Base-by-base conservation (phyloP, 768 basidiomycete species). In the Gymnopilus dilepis region DNA sequence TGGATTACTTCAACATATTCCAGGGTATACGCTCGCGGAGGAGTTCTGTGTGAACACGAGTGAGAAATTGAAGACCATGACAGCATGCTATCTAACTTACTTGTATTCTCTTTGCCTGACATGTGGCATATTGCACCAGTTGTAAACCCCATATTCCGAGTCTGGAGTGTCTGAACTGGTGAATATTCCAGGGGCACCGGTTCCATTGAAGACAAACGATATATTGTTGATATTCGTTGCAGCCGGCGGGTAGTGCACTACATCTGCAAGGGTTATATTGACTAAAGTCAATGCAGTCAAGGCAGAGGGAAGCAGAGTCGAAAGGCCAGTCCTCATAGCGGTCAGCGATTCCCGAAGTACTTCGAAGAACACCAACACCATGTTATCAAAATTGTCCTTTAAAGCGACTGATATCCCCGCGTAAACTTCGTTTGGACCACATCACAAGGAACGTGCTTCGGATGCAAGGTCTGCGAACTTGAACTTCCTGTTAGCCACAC, bases 51-150 rank as follows among this genome's bases (percentile, higher is more conserved):
- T 26, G 48, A 33, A 3, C 15, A 26, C 26, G 13, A 21, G 54
- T n/a, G 3, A 51, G 31, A 7, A 30, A n/a, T 22, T 26, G 43
- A 22, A 22, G 21, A 30, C 24, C 22, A 38, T 21, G 28, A 40
- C 24, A 22, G 47, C 30, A 37, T 37, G 15, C 15, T 15, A 37
- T 9, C 15, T 15, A 15, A 69, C 77, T 13, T 48, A 82, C 83
- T 74, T 76, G 70, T 84, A 84, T 66, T 82, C 82, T 58, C 63
- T 70, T 24, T 56, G 50, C 56, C 82, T 71, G 0, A 81, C 81
- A 72, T 84, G 83, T 2, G 83, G 82, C 83, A 84, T 84, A 62
- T 83, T 84, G 53, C 83, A 84, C 82, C 82, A 83, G 61, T 83
- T 83, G 59, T 82, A 84, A 19, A 68, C 70, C 0, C 82, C 82